Evolutionary conservation across 2,329 filamentous ascomycete genomes (phyloP).

Genomic region (Grosmannia penicillata): DNA sequence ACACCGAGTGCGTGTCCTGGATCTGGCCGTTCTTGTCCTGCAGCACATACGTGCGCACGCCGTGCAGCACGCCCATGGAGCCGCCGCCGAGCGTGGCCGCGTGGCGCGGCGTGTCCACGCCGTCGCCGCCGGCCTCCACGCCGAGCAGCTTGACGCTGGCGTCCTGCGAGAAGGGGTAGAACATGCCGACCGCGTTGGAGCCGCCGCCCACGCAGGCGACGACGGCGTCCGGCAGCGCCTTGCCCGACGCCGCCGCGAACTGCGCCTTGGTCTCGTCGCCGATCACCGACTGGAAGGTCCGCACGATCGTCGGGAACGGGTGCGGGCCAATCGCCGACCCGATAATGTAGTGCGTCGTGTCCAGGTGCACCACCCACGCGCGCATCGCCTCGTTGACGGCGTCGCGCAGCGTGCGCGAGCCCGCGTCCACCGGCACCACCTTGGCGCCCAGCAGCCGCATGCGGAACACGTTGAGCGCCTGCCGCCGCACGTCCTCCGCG

Average conservation of each 20-base stretch:
- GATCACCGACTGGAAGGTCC: slow-evolving; percentile 95
- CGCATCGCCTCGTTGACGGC: slow-evolving; percentile 93
- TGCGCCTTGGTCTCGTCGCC: slow-evolving; percentile 88
- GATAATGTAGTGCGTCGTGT: slow-evolving; percentile 96
- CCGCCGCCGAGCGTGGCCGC: slow-evolving; percentile 79
- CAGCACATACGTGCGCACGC: slow-evolving; percentile 88
- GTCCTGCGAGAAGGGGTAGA: slow-evolving; percentile 87
- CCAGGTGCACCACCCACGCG: slow-evolving; percentile 82
- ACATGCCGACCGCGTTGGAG: slow-evolving; percentile 94
- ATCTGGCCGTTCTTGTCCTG: slow-evolving; percentile 92
- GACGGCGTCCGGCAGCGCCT: slow-evolving; percentile 88
- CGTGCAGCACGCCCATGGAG: slow-evolving; percentile 84
- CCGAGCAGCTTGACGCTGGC: slow-evolving; percentile 74
- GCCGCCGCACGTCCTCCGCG: slow-evolving; percentile 87
- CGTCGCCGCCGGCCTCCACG: slow-evolving; percentile 90
- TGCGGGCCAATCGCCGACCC: slow-evolving; percentile 95
- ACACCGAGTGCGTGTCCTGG: slow-evolving; percentile 87
- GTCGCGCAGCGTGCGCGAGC: slow-evolving; percentile 67
- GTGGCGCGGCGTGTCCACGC: slow-evolving; percentile 71
- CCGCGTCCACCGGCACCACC: slow-evolving; percentile 85
- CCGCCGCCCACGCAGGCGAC: slow-evolving; percentile 94
- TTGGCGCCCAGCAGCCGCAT: slow-evolving; percentile 92
- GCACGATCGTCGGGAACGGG: slow-evolving; percentile 93
- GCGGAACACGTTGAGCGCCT: slow-evolving; percentile 95
- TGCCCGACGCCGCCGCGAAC: slow-evolving; percentile 70